A percentile compares a stretch with the other conserved stretches of the same genome.
Evolutionary conservation across 352 stramenopile genomes (phyloP).

Genomic region (Phytophthora hybrid): DNA sequence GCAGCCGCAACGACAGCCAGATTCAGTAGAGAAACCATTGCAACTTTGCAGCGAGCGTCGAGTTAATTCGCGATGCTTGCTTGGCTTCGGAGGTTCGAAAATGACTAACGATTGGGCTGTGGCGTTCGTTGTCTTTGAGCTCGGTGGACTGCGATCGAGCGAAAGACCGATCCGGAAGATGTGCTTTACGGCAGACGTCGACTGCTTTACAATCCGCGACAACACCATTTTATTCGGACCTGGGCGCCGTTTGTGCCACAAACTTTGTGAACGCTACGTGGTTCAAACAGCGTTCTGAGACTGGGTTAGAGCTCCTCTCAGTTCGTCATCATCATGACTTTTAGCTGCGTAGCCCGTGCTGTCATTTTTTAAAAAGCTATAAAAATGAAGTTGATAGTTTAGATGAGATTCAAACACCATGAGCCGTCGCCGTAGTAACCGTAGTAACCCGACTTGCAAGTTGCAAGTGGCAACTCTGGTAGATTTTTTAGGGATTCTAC

Average conservation of each 20-base stretch:
- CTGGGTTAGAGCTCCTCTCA: neutral
- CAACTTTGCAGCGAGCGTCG: constrained; percentile 1
- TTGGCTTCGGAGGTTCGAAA: constrained; percentile 15
- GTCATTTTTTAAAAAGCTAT: too few species aligned
- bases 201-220: constrained; percentile 10
- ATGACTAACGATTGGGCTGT: constrained; percentile 12
- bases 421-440: too few species aligned
- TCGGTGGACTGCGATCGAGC: constrained; percentile 10
- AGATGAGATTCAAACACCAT: too few species aligned
- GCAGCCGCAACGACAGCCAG: constrained; percentile 4
- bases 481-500: constrained; percentile 15
- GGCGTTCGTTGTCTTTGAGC: neutral
- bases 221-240: neutral
- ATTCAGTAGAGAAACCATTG: constrained; percentile 12
- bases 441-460: neutral
- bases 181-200: constrained; percentile 9
- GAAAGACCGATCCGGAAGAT: constrained; percentile 26
- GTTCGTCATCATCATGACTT: neutral
- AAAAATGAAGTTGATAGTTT: too few species aligned
- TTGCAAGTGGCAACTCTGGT: neutral
- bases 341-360: neutral
- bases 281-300: neutral
- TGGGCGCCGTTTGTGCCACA: neutral
- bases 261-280: constrained; percentile 3
- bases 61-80: constrained; percentile 3